These are phyloP conservation scores for Pseudogymnoascus sp. DNA, from an alignment of 2,329 filamentous ascomycete species.

Conservation along the genomic window DNA sequence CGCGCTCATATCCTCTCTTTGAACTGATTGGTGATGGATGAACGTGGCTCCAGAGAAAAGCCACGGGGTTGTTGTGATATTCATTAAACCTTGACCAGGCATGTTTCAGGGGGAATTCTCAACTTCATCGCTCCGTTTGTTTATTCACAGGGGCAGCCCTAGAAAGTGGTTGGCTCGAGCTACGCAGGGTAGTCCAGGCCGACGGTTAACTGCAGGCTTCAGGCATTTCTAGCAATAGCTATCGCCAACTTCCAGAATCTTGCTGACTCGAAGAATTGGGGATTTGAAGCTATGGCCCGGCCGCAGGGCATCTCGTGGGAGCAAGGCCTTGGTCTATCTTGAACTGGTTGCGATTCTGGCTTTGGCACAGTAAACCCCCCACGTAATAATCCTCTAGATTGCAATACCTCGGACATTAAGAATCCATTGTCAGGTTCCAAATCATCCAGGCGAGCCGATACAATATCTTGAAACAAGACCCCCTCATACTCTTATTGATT, in stretches of 20 bases:
- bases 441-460: not conserved
- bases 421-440: not conserved
- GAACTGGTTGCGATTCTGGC: not conserved
- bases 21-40: not conserved
- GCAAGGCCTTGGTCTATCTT: not conserved
- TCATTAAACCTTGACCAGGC: not conserved
- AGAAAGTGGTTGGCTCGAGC: not conserved
- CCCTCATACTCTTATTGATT: not conserved
- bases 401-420: not conserved
- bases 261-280: not conserved
- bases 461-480: not conserved
- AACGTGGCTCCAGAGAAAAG: not conserved
- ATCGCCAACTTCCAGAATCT: not conserved
- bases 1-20: not conserved
- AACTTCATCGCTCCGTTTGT: not conserved
- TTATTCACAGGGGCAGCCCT: not conserved
- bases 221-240: not conserved
- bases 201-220: slow-evolving; percentile 3
- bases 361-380: not conserved
- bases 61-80: not conserved
- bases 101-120: not conserved
- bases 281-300: not conserved
- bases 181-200: not conserved
- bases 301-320: not conserved
- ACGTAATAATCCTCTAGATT: not conserved